Base-by-base conservation (phyloP, 2,329 filamentous ascomycete species). In the Fusarium paranaense region DNA sequence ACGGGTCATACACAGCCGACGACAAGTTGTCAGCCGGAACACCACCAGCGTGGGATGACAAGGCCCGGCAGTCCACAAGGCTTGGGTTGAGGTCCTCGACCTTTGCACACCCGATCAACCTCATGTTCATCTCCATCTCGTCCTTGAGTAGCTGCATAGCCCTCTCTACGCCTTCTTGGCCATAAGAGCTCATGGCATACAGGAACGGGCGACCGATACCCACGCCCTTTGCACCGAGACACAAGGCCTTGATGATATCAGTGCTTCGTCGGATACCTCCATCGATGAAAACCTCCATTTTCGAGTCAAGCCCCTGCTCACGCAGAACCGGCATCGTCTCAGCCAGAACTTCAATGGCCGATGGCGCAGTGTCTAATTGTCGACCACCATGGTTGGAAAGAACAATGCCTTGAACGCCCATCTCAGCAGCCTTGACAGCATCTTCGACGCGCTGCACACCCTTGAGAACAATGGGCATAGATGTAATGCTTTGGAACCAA, bases 331-430 rank as follows among this genome's bases (percentile, higher is more conserved):
- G 95, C 92, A 98, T 95, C 18, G 97, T 95, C 86, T 98, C 95
- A 22, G 96, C 93, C 33, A 99, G 89, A 2, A 98, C 90, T 83
- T 98, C 96, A 72, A 98, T 90, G 20, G 91, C 95, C 0, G 95
- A 97, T 6, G 93, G 93, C 1, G 97, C 93, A 73, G 95, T 97
- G 79, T 99, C 97, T 64, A 98, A 91, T 82, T 98, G 96, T 3
- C 97, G 90, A n/a, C 97, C 97, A 71, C 97, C 97, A 85, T 99
- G 97, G 85, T 99, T 99, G 59, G 94, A 97, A n/a, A 99, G 88
- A 7, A 98, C 95, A n/a, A 98, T 94, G 59, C 94, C 97, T 78
- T 97, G 91, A 42, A 96, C 91, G 64, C 94, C 94, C n/a, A 86
- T 87, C 69, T 97, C 94, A 74, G 93, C 88, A 16, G 97, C 96